Conservation (phyloP, 2,329 filamentous ascomycete genomes). For the Ophiostoma tasmaniense region DNA sequence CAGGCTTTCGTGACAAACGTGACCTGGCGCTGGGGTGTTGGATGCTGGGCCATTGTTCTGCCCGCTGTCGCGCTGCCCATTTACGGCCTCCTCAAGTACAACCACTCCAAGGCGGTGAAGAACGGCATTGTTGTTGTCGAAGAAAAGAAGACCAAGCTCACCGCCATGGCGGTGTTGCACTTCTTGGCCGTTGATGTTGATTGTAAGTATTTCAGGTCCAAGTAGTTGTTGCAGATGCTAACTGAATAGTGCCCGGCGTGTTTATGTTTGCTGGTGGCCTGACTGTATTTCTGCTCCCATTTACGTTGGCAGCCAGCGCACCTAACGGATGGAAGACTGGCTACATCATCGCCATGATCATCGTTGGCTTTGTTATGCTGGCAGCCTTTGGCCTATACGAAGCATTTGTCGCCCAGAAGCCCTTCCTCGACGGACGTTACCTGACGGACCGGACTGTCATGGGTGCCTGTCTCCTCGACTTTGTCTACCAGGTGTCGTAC, state of each 20-base stretch:
- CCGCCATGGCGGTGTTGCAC: not conserved
- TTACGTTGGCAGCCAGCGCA: constrained; percentile 44
- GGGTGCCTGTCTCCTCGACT: constrained; percentile 34
- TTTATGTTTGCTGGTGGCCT: not conserved
- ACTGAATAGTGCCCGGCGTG: not conserved
- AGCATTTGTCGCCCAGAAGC: constrained; percentile 43
- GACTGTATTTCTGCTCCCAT: constrained; percentile 48
- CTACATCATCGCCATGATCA: constrained; percentile 51
- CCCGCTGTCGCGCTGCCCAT: constrained; percentile 50
- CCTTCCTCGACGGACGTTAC: constrained; percentile 33
- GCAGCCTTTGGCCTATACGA: constrained; percentile 45
- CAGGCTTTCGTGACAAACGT: constrained; percentile 41
- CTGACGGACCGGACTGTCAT: constrained; percentile 46
- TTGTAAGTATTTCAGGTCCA: not conserved
- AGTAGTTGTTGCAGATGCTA: not conserved
- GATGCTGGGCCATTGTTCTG: constrained; percentile 50
- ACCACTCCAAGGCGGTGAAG: not conserved
- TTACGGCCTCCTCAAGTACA: constrained; percentile 38
- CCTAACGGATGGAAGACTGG: constrained; percentile 42
- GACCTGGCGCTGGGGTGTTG: constrained; percentile 57
- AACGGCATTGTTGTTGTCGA: not conserved
- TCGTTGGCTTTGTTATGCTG: constrained; percentile 52
- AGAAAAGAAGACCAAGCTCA: not conserved
- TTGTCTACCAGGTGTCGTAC: not conserved
- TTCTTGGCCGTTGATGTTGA: not conserved